Conservation (phyloP, 2,329 filamentous ascomycete genomes). For the Xylogone sp. region DNA sequence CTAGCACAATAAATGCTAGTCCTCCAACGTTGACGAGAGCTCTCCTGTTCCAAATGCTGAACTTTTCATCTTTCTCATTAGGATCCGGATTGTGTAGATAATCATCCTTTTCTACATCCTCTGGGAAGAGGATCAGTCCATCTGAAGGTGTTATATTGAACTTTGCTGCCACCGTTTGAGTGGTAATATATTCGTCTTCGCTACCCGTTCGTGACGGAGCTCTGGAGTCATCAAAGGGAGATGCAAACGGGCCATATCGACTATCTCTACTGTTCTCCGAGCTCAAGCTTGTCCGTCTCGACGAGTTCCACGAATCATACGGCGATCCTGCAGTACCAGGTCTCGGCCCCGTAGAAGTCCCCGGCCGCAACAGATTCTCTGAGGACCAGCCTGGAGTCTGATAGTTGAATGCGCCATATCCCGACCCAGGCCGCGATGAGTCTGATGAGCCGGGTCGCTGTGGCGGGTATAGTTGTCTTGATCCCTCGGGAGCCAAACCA, state of each 20-base stretch:
- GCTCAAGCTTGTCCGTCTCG: conserved; percentile 61
- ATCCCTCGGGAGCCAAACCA: conserved; percentile 8
- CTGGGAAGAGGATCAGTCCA: conserved; percentile 63
- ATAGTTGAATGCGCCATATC: conserved; percentile 19
- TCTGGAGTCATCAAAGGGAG: conserved; percentile 56
- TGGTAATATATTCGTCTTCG: conserved; percentile 63
- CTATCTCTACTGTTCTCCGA: conserved; percentile 54
- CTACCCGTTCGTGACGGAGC: conserved; percentile 55
- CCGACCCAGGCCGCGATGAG: conserved; percentile 8
- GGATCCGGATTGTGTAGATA: conserved; percentile 68
- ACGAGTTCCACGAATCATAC: conserved; percentile 34
- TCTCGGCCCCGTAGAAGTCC: conserved; percentile 39
- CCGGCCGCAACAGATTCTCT: conserved; percentile 47
- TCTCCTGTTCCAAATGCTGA: conserved; percentile 61
- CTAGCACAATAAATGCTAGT: conserved; percentile 53
- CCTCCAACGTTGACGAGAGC: conserved; percentile 63
- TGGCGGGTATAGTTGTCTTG: conserved; percentile 26
- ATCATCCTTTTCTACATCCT: conserved; percentile 72
- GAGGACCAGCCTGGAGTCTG: too few relatives aligned
- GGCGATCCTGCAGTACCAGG: conserved; percentile 17
- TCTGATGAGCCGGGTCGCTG: conserved; percentile 10
- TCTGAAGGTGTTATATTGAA: conserved; percentile 69
- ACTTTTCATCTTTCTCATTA: conserved; percentile 56
- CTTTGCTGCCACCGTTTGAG: conserved; percentile 69
- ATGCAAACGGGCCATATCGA: conserved; percentile 31